Conservation (phyloP, 352 stramenopile species). For the Elongisporangium prolatum region DNA sequence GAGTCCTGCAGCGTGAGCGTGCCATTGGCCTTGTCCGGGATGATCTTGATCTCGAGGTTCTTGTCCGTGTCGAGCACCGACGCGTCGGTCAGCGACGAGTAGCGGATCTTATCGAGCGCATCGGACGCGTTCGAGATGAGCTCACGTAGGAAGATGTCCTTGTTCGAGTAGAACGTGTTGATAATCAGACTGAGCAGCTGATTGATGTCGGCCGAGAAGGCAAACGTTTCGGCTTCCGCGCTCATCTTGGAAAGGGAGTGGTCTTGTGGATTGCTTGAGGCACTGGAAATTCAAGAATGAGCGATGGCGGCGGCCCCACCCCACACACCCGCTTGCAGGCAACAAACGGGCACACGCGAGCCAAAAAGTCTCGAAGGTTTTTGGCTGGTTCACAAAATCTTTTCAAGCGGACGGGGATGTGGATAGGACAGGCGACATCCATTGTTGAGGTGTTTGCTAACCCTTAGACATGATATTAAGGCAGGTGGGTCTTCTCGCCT, state of each 20-base stretch:
- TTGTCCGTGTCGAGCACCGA: slow-evolving; percentile 95
- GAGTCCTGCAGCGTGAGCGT: slow-evolving; percentile 98
- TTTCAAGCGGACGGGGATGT: slow-evolving; percentile 10
- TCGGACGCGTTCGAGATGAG: slow-evolving; percentile 96
- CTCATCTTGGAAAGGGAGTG: slow-evolving; percentile 44
- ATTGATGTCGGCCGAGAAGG: slow-evolving; percentile 99
- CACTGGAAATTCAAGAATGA: slow-evolving; percentile 69
- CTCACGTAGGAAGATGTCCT: slow-evolving; percentile 98
- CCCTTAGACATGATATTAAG: rapidly evolving
- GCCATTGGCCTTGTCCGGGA: slow-evolving; percentile 99
- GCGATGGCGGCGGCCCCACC: no score
- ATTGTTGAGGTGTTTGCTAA: background rate
- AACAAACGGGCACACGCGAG: slow-evolving; percentile 10
- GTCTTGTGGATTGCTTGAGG: slow-evolving; percentile 21
- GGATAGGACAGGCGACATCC: slow-evolving; percentile 20
- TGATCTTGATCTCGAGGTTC: slow-evolving; percentile 98
- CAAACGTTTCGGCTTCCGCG: slow-evolving; percentile 96
- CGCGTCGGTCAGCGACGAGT: slow-evolving; percentile 95
- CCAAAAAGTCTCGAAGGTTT: slow-evolving; percentile 22
- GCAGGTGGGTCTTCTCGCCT: slow-evolving; percentile 13
- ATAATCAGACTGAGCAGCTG: slow-evolving; percentile 98
- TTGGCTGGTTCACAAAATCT: slow-evolving; percentile 20
- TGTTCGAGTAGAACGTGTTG: slow-evolving; percentile 99
- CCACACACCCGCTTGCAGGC: background rate
- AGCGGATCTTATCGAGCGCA: slow-evolving; percentile 98